These are phyloP conservation scores for Boletus patriciae DNA, from an alignment of 768 basidiomycete genomes.

Conservation along the genomic window DNA sequence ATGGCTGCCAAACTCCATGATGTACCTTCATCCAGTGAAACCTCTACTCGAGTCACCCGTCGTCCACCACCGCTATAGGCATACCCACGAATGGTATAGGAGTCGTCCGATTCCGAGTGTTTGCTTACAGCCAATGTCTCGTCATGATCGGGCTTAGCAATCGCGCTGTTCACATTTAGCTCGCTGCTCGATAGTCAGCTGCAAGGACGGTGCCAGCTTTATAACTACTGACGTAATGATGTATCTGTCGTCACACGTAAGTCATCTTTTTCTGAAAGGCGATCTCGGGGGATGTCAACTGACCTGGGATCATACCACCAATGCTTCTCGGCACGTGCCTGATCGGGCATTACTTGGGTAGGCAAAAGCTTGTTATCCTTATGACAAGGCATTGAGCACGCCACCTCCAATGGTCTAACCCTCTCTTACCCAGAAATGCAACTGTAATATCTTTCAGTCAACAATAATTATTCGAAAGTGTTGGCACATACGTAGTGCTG, in stretches of 20 bases:
- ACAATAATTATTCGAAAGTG: not conserved
- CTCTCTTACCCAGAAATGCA: constrained; percentile 37
- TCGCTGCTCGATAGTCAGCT: constrained; percentile 43
- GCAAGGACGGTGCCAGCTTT: not conserved
- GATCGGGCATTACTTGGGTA: constrained; percentile 48
- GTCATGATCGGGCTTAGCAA: constrained; percentile 55
- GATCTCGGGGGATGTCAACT: not conserved
- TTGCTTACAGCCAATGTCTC: constrained; percentile 38
- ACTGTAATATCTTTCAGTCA: constrained; percentile 12
- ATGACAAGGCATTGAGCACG: not conserved
- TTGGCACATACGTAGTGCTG: constrained; percentile 46
- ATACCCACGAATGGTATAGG: constrained; percentile 52
- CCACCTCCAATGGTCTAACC: not conserved
- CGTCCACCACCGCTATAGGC: constrained; percentile 64
- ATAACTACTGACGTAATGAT: constrained; percentile 33
- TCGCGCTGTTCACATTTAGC: constrained; percentile 59
- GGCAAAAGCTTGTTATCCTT: constrained; percentile 65
- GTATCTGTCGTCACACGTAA: constrained; percentile 18
- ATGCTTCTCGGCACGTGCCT: constrained; percentile 47
- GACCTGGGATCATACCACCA: constrained; percentile 59
- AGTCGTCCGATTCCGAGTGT: not conserved
- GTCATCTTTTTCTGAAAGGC: not conserved
- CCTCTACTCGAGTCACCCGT: constrained; percentile 55
- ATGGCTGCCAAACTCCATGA: constrained; percentile 49
- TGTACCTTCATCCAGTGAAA: constrained; percentile 53